A percentile compares a stretch with the other conserved stretches of the same genome.
Evolutionary conservation across 371 early-diverging fungal species (phyloP).

Genomic region (Nematocida sp.): DNA sequence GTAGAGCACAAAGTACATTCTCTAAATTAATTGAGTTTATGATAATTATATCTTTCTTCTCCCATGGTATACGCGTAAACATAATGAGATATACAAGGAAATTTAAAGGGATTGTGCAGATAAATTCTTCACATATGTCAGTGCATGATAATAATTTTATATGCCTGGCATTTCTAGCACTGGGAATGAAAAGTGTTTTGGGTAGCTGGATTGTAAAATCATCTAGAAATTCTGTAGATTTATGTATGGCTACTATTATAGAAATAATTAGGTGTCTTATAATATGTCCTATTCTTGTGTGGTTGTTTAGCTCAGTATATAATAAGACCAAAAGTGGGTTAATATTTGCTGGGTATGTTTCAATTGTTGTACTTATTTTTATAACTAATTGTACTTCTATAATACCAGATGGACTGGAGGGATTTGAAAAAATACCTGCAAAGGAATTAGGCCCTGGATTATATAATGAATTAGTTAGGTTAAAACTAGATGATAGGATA

Average conservation of each 20-base stretch:
- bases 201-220: slow-evolving; percentile 25
- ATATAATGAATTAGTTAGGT: slow-evolving; percentile 23
- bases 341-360: slow-evolving; percentile 35
- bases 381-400: slow-evolving; percentile 45
- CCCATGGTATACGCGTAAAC: slow-evolving; percentile 25
- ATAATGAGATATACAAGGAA: slow-evolving; percentile 7
- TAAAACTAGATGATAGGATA: slow-evolving; percentile 34
- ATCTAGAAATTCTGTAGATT: background rate
- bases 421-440: slow-evolving; percentile 22
- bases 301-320: slow-evolving; percentile 55
- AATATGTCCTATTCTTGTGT: slow-evolving; percentile 34
- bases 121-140: slow-evolving; percentile 48
- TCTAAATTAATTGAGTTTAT: slow-evolving; percentile 26
- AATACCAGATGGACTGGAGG: slow-evolving; percentile 26
- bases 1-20: slow-evolving; percentile 13
- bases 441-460: slow-evolving; percentile 1
- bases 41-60: slow-evolving; percentile 47
- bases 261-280: slow-evolving; percentile 28
- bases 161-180: slow-evolving; percentile 15
- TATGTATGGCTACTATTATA: background rate
- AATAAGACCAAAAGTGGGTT: slow-evolving; percentile 39
- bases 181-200: slow-evolving; percentile 24
- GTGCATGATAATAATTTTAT: slow-evolving; percentile 32
- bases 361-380: slow-evolving; percentile 32
- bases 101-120: slow-evolving; percentile 2